Conservation (phyloP, 192 early-diverging fungal species). For the Spizellomyces punctatus region DNA sequence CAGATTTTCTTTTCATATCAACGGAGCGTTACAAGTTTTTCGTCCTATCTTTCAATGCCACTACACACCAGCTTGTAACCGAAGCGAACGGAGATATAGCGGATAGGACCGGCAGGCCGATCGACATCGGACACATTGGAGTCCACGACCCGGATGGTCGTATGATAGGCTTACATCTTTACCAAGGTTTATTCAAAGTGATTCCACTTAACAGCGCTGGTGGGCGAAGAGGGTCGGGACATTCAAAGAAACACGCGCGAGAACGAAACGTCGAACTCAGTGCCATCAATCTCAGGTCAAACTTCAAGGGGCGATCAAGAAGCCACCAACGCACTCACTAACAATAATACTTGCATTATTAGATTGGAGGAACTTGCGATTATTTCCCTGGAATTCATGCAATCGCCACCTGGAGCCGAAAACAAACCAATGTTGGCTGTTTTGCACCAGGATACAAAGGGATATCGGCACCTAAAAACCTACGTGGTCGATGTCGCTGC, state of each 20-base stretch:
- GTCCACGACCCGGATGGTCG: conserved; percentile 59
- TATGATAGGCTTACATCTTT: conserved; percentile 61
- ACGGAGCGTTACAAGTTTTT: conserved; percentile 71
- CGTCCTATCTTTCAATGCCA: conserved; percentile 68
- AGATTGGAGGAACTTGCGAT: conserved; percentile 59
- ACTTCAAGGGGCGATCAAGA: too few species aligned
- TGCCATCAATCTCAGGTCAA: conserved; percentile 1
- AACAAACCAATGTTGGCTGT: conserved; percentile 45
- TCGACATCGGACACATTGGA: conserved; percentile 55
- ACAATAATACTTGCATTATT: neutral
- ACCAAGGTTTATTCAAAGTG: conserved; percentile 71
- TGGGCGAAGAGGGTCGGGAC: conserved; percentile 7
- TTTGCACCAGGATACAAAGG: conserved; percentile 60
- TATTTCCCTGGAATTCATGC: conserved; percentile 51
- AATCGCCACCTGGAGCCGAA: conserved; percentile 15
- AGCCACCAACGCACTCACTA: too few species aligned
- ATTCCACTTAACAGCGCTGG: conserved; percentile 48
- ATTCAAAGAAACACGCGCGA: conserved; percentile 12
- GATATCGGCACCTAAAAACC: conserved; percentile 52
- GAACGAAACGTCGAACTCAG: conserved; percentile 20
- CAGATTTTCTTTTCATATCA: conserved; percentile 68
- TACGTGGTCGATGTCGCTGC: conserved; percentile 58
- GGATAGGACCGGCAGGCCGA: conserved; percentile 59
- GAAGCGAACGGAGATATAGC: conserved; percentile 65
- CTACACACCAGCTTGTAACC: conserved; percentile 52